A percentile compares a stretch with the other conserved stretches of the same genome.
Conservation (phyloP, 331 rosid species). For the Quercus tomentella region DNA sequence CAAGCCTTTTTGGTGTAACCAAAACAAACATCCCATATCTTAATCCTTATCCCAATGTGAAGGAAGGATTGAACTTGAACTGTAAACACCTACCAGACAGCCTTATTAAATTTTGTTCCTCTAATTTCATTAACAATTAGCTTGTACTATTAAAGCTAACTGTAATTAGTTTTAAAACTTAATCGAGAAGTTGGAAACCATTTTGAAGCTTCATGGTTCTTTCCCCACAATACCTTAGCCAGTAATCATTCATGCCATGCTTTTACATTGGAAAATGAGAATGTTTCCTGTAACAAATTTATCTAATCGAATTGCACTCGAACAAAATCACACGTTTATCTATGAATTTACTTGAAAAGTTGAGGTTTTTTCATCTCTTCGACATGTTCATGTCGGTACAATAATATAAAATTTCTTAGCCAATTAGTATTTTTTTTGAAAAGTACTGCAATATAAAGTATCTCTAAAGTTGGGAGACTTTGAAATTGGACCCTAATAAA, state of each 20-base stretch:
- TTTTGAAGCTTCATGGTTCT: too few species aligned
- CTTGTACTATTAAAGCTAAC: too few species aligned
- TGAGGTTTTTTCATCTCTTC: too few species aligned
- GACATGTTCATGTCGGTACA: too few species aligned
- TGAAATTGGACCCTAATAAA: too few species aligned
- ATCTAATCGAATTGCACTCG: neutral
- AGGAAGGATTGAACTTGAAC: slow-evolving; percentile 20
- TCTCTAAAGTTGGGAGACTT: too few species aligned
- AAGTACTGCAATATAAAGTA: too few species aligned
- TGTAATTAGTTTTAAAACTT: too few species aligned
- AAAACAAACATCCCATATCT: slow-evolving; percentile 41
- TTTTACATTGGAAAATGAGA: neutral
- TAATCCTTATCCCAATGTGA: slow-evolving; percentile 37
- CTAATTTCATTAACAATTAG: neutral
- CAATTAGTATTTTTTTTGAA: too few species aligned
- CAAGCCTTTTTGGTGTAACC: slow-evolving; percentile 1
- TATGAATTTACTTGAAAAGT: too few species aligned
- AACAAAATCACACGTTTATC: neutral
- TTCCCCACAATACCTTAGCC: neutral
- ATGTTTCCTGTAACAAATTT: neutral
- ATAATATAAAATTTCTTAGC: too few species aligned
- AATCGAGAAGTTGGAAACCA: too few species aligned
- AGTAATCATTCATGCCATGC: neutral
- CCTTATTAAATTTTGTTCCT: slow-evolving; percentile 7
- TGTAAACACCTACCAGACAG: slow-evolving; percentile 20